These are phyloP conservation scores for Podospora pseudoanserina DNA, from an alignment of 495 filamentous ascomycete genomes.

Conservation along the genomic window DNA sequence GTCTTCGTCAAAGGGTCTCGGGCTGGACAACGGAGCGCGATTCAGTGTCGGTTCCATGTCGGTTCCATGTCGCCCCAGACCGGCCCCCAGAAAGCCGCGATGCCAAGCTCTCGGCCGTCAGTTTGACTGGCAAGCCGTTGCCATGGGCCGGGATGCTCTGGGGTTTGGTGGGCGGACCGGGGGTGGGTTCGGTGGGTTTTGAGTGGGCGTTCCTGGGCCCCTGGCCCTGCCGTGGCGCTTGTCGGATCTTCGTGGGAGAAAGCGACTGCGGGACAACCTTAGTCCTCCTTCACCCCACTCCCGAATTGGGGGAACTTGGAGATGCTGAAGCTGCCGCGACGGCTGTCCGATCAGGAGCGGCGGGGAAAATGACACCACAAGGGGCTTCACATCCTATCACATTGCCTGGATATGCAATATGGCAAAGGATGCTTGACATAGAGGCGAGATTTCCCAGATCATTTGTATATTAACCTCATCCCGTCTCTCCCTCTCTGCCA, in stretches of 20 bases:
- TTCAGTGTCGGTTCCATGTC: neutral
- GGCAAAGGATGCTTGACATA: slow-evolving; percentile 4
- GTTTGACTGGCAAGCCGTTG: neutral
- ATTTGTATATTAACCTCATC: slow-evolving; percentile 20
- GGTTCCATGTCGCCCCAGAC: slow-evolving; percentile 1
- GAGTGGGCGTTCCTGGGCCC: slow-evolving; percentile 3
- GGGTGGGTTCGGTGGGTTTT: slow-evolving; percentile 11
- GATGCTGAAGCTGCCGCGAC: slow-evolving; percentile 32
- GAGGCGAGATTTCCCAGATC: neutral
- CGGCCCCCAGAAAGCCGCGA: neutral
- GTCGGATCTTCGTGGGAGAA: slow-evolving; percentile 1
- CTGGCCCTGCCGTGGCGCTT: slow-evolving; percentile 8
- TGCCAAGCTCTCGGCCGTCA: slow-evolving; percentile 3
- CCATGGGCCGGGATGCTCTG: neutral
- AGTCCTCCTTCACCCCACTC: slow-evolving; percentile 29
- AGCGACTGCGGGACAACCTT: slow-evolving; percentile 36
- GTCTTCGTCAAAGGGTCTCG: neutral
- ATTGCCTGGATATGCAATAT: slow-evolving; percentile 17
- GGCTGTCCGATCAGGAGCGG: slow-evolving; percentile 27
- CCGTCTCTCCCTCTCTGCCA: slow-evolving; percentile 5
- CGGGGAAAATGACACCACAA: slow-evolving; percentile 34
- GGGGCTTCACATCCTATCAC: slow-evolving; percentile 27
- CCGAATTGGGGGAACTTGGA: slow-evolving; percentile 25
- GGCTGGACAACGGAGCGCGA: neutral
- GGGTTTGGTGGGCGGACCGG: neutral